Base-by-base conservation (phyloP, 2,329 filamentous ascomycete species). In the Colletotrichum lupini region DNA sequence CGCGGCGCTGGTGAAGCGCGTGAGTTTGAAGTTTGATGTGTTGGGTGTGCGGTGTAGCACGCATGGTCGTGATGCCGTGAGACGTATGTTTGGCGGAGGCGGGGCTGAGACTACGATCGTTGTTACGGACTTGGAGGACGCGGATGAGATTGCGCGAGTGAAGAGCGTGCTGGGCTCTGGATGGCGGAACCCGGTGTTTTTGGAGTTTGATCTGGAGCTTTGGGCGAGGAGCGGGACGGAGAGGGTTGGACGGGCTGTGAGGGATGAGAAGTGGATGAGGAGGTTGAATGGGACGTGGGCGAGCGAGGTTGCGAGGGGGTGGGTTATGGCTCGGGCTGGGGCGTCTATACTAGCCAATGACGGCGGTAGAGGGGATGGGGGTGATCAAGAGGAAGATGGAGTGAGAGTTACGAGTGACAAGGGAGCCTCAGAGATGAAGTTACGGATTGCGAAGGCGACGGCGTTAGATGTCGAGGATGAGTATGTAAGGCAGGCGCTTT, bases 181-280 rank as follows among this genome's bases (percentile, higher is more conserved):
- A 4, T 74, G 72, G 72, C 16, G 59, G 28, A 63, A 58, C 42
- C 72, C 72, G 3, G 52, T 74, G n/a, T 64, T 72, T 12, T 73
- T 64, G 35, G 71, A 60, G 22, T 74, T 74, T 37, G 64, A 74
- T 19, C 32, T 74, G 4, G 68, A 72, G 62, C 56, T 30, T 4
- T 74, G 72, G 72, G 72, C 72, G 14, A 53, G 57, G 24, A 30
- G 24, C 35, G 56, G 58, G 12, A 3, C 26, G 16, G 24, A 14
- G 14, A 72, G 9, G 8, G 19, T n/a, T 0, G 37, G 32, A 0
- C 5, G 22, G 49, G 22, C 5, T 9, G 22, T 28, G 12, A 49
- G 57, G n/a, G 68, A 67, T 0, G 55, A 67, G 19, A 58, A 24
- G 12, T 74, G 72, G 72, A 74, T 74, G 68, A 30, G 32, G n/a